Percentiles rank a stretch among this genome's conserved stretches.
Conservation (phyloP, 2,329 filamentous ascomycete species). For the Sphaerostilbella broomeana region DNA sequence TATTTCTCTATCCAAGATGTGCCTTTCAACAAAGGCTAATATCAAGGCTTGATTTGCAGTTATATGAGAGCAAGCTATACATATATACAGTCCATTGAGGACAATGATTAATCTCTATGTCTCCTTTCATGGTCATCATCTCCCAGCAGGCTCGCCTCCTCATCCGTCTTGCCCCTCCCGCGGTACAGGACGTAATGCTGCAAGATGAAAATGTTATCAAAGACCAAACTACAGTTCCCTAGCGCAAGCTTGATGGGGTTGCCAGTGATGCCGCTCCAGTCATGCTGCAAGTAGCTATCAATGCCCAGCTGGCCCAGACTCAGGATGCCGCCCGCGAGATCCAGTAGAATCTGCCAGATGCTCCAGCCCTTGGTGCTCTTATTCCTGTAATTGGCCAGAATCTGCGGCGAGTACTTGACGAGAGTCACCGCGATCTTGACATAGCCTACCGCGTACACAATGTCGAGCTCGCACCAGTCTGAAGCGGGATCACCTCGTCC, state of each 20-base stretch:
- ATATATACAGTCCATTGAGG: slow-evolving; percentile 1
- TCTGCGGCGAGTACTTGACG: slow-evolving; percentile 89
- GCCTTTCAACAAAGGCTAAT: too few species aligned
- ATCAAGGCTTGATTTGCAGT: too few species aligned
- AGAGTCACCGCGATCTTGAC: slow-evolving; percentile 85
- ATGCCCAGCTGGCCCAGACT: slow-evolving; percentile 76
- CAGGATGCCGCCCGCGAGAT: slow-evolving; percentile 73
- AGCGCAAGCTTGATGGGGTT: slow-evolving; percentile 88
- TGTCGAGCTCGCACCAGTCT: slow-evolving; percentile 57
- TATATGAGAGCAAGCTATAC: slow-evolving; percentile 3
- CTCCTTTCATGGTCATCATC: slow-evolving; percentile 22
- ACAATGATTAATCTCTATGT: slow-evolving; percentile 5
- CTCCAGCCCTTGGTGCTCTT: slow-evolving; percentile 83
- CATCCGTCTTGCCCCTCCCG: slow-evolving; percentile 3
- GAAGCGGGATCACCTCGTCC: slow-evolving; percentile 31
- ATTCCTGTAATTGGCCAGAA: slow-evolving; percentile 74
- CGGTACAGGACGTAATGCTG: slow-evolving; percentile 83
- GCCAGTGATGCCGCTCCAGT: slow-evolving; percentile 86
- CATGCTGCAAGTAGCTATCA: slow-evolving; percentile 74
- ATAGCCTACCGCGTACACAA: slow-evolving; percentile 67
- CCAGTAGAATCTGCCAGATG: slow-evolving; percentile 76
- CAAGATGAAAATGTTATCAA: slow-evolving; percentile 76
- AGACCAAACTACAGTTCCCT: slow-evolving; percentile 77
- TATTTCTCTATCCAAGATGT: too few species aligned
- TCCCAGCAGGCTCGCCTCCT: slow-evolving; percentile 23